These are phyloP conservation scores for Gnetum montanum DNA, from an alignment of 75 land plant species.

Conservation along the genomic window DNA sequence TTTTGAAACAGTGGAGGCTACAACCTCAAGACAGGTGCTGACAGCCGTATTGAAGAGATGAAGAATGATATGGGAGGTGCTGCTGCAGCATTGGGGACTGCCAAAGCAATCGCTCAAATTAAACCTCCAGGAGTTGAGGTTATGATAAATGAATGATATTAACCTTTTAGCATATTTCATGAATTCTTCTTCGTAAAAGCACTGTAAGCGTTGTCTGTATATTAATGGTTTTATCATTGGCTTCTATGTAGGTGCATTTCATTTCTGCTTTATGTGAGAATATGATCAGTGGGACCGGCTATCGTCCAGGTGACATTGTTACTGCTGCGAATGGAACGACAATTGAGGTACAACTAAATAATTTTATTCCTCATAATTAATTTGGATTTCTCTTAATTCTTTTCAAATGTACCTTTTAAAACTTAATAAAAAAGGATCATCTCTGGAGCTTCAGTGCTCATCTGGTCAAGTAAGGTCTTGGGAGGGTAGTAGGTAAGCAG, in stretches of 20 bases:
- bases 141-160: background rate
- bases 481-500: no score
- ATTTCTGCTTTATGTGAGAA: conserved; percentile 97
- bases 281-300: conserved; percentile 98
- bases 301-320: conserved; percentile 92
- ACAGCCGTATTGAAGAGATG: conserved; percentile 83
- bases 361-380: no score
- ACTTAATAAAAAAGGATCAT: no score
- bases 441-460: no score
- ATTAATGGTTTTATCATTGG: conserved; percentile 1
- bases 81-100: conserved; percentile 85
- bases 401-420: no score
- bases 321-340: conserved; percentile 99
- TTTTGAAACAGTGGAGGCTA: conserved; percentile 81
- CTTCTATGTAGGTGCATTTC: conserved; percentile 77
- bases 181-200: no score
- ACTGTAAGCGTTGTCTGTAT: background rate
- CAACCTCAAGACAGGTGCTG: conserved; percentile 89
- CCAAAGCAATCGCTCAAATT: conserved; percentile 89
- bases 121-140: conserved; percentile 91
- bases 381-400: no score
- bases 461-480: no score
- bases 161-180: no score
- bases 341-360: conserved; percentile 98
- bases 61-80: conserved; percentile 98